Evolutionary conservation across 2,329 filamentous ascomycete species (phyloP), one percentile per base, ranked within the genome.

Genomic region (Trichophyton verrucosum): DNA sequence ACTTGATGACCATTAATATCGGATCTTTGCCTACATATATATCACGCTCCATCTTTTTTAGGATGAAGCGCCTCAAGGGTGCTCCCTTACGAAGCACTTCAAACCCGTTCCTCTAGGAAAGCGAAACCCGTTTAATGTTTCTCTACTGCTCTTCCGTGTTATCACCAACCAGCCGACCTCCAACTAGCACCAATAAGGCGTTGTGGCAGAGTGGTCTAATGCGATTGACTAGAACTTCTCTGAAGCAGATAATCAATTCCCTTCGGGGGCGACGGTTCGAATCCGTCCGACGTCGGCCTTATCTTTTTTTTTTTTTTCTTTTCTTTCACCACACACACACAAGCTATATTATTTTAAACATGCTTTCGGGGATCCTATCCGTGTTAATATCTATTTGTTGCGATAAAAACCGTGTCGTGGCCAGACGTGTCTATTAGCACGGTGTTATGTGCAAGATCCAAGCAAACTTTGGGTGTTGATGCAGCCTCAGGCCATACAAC

Each of bases 211-310:
- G 57, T 59, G 57, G 57, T 59, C 55, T 59, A 59, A 59, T 47
- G 57, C 57, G 57, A 36, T 40, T 59, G 57, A 59, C 57, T 59
- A 51, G 42, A 47, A 59, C 24, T 42, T 46, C 36, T 58, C 56
- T 42, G 56, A 27, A 46, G 42, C 36, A 58, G 56, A 42, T 58
- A 46, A 59, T 59, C 57, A 59, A 40, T 36, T 59, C 46, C 57
- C 24, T 59, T 59, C 57, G 57, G 42, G 57, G 46, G 57, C 57
- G 57, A 49, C 57, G 57, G 57, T 59, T 59, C 57, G 57, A 59
- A 59, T 59, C 57, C 57, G 57, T 49, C 57, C 40, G 57, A 51
- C 57, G 17, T 61, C 44, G 56, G 42, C 20, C 15, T 70, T 62
- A 49, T 61, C n/a, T 53, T 67, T 63, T 27, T 63, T 53, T 2